These are phyloP conservation scores for Alternaria burnsii DNA, from an alignment of 2,329 filamentous ascomycete genomes.

Conservation along the genomic window DNA sequence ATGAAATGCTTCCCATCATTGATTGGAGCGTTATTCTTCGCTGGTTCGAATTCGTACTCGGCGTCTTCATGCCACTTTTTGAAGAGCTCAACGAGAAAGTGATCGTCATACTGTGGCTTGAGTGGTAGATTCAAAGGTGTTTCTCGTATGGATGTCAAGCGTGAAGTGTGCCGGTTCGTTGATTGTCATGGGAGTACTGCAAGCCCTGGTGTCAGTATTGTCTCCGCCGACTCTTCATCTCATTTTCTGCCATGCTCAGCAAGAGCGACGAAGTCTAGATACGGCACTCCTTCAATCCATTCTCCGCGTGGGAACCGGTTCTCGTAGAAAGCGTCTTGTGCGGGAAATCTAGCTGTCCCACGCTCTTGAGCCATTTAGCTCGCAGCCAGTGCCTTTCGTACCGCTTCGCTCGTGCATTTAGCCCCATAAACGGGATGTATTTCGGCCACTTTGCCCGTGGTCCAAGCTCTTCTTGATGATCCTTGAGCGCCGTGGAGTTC, in stretches of 20 bases:
- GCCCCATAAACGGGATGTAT: neutral
- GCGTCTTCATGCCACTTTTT: neutral
- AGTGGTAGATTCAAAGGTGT: neutral
- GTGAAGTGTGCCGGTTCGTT: neutral
- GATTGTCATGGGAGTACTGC: neutral
- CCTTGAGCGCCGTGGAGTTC: neutral
- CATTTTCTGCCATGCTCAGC: neutral
- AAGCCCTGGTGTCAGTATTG: neutral
- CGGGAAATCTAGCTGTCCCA: neutral
- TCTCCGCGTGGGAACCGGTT: neutral
- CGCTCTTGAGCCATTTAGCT: neutral
- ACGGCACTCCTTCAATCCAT: neutral
- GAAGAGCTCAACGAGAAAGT: neutral
- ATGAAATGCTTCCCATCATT: neutral
- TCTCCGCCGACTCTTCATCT: neutral
- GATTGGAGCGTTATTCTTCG: neutral
- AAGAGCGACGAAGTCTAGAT: neutral
- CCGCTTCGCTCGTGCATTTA: neutral
- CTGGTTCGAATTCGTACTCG: neutral
- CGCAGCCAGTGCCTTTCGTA: neutral
- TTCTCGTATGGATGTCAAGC: neutral
- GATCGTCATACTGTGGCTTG: neutral
- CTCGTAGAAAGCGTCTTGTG: neutral
- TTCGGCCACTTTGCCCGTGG: neutral
- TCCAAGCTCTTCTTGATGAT: neutral